phyloP scores from a whole-genome alignment of 139 green algal genomes.

The Chlamydomonas sp. region DNA sequence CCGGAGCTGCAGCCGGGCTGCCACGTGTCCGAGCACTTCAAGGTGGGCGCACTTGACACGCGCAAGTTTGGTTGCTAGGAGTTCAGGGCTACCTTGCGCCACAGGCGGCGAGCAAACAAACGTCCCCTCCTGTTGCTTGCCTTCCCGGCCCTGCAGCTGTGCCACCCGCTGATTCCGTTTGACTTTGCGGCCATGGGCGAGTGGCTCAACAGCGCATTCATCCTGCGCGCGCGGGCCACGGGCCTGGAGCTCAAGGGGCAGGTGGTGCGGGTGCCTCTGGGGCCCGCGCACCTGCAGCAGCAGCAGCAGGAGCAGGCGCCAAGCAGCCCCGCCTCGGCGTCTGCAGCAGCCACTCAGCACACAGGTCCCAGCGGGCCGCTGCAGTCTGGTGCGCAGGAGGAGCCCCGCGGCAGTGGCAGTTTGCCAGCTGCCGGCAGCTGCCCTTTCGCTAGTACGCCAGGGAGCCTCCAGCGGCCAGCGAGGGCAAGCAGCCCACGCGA shows the following conservation, averaged over 20 bases:
- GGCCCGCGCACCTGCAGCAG: too few species aligned
- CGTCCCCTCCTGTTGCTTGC: not conserved
- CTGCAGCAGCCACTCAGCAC: too few species aligned
- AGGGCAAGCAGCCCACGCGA: too few species aligned
- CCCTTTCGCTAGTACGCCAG: too few species aligned
- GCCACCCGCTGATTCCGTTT: conserved; percentile 28
- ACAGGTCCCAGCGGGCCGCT: too few species aligned
- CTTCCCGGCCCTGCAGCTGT: conserved; percentile 7
- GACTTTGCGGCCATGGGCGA: conserved; percentile 19
- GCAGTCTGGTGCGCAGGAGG: too few species aligned
- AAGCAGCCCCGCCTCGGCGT: too few species aligned
- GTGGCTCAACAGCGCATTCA: conserved; percentile 25
- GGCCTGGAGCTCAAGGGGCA: conserved; percentile 50
- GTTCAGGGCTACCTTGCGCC: not conserved
- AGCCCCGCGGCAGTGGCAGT: too few species aligned
- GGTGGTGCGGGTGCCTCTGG: conserved; percentile 38
- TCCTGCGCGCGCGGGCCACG: conserved; percentile 16
- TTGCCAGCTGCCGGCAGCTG: too few species aligned
- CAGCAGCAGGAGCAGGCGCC: too few species aligned
- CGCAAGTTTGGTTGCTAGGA: not conserved
- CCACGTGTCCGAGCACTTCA: conserved; percentile 11
- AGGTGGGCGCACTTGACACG: conserved; percentile 2
- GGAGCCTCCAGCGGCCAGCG: too few species aligned
- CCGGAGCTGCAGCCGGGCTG: conserved; percentile 21
- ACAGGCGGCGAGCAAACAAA: not conserved